Evolutionary conservation across 2,329 filamentous ascomycete species (phyloP).

Genomic region (Hirsutella rhossiliensis): DNA sequence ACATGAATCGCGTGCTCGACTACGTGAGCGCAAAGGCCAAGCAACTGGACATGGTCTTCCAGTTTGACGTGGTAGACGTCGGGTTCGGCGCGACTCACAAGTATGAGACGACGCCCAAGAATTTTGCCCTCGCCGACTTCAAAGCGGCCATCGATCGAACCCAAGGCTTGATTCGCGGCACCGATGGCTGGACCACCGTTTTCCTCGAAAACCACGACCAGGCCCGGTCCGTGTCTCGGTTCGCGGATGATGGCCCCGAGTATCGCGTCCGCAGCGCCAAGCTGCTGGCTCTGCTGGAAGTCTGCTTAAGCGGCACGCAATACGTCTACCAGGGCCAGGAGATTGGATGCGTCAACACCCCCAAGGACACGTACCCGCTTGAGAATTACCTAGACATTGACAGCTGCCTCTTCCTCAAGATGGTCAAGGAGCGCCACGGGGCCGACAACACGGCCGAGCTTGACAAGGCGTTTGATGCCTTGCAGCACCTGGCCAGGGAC

Average conservation of each 20-base stretch:
- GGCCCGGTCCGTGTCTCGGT: slow-evolving; percentile 43
- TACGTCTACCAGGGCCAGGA: slow-evolving; percentile 60
- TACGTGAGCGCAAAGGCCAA: slow-evolving; percentile 47
- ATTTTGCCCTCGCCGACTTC: slow-evolving; percentile 34
- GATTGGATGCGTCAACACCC: slow-evolving; percentile 50
- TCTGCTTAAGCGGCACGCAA: slow-evolving; percentile 43
- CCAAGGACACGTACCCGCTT: slow-evolving; percentile 42
- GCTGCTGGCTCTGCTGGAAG: slow-evolving; percentile 43
- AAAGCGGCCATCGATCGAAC: slow-evolving; percentile 35
- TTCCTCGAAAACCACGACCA: slow-evolving; percentile 58
- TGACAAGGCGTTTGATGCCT: slow-evolving; percentile 19
- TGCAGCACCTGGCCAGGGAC: slow-evolving; percentile 35
- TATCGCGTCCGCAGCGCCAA: slow-evolving; percentile 39
- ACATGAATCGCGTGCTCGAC: slow-evolving; percentile 41
- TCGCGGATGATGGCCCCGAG: slow-evolving; percentile 34
- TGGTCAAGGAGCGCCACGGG: slow-evolving; percentile 15
- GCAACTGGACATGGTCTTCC: slow-evolving; percentile 60
- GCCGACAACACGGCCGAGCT: slow-evolving; percentile 18
- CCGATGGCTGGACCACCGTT: slow-evolving; percentile 50
- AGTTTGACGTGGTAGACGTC: slow-evolving; percentile 52
- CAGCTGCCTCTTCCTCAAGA: slow-evolving; percentile 29
- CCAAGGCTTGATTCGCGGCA: slow-evolving; percentile 38
- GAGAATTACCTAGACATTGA: slow-evolving; percentile 39
- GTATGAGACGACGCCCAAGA: slow-evolving; percentile 34
- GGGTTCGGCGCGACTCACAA: slow-evolving; percentile 39